Percentiles rank a stretch among this genome's conserved stretches.
Conservation (phyloP, 2,329 filamentous ascomycete genomes). For the Fusarium papillatum region DNA sequence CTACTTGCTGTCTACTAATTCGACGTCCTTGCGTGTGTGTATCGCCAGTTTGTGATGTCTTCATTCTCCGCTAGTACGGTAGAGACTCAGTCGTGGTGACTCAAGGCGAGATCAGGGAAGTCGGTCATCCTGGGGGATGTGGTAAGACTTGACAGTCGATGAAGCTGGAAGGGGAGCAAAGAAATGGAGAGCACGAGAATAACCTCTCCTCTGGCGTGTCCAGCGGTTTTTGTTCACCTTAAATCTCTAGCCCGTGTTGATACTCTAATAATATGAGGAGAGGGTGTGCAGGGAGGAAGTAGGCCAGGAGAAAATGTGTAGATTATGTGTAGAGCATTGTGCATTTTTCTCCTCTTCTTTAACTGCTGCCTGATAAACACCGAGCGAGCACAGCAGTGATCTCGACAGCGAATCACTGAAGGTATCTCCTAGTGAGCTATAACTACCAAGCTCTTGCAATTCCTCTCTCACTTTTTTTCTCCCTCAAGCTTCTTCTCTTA, state of each 20-base stretch:
- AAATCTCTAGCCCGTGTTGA: background rate
- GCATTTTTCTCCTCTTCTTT: background rate
- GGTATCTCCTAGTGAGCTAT: background rate
- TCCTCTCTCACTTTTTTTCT: background rate
- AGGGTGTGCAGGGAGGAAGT: background rate
- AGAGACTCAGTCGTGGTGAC: background rate
- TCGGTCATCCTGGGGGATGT: background rate
- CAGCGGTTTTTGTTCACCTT: too few relatives aligned
- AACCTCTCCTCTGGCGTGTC: too few relatives aligned
- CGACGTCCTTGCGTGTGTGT: background rate
- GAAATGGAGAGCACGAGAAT: background rate
- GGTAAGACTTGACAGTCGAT: background rate
- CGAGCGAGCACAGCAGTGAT: background rate
- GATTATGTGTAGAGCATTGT: background rate
- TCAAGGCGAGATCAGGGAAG: background rate
- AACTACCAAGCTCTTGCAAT: background rate
- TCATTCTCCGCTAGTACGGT: background rate
- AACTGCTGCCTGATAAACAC: background rate
- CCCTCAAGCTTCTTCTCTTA: background rate
- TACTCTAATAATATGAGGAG: background rate
- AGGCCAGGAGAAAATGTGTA: background rate
- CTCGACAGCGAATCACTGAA: background rate
- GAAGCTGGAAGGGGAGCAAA: background rate
- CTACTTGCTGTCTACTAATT: background rate
- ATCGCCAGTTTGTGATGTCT: background rate